Evolutionary conservation across 306 rosid genomes (phyloP).

Genomic region (Quercus engelmannii): DNA sequence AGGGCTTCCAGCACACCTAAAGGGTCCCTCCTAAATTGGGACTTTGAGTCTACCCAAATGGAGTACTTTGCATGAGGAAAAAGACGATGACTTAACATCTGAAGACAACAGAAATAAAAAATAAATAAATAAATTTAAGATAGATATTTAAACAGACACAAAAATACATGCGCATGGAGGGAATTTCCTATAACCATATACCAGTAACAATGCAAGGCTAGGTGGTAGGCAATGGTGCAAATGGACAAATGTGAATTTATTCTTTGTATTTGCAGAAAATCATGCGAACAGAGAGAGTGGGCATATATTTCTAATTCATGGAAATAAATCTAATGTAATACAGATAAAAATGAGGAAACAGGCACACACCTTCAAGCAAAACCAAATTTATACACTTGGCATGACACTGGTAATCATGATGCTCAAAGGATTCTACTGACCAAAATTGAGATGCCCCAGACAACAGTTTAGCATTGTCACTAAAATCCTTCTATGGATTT

Average conservation of each 20-base stretch:
- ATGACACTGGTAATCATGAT: background rate
- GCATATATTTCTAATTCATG: background rate
- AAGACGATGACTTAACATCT: slow-evolving; percentile 94
- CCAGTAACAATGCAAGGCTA: background rate
- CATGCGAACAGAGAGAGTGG: background rate
- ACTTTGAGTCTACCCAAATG: slow-evolving; percentile 95
- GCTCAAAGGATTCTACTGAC: background rate
- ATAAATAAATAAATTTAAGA: background rate
- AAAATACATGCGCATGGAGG: background rate
- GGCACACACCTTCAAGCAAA: background rate
- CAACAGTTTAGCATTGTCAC: background rate
- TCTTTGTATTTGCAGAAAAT: background rate
- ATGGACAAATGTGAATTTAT: background rate
- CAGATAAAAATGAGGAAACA: background rate
- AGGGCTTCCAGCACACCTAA: slow-evolving; percentile 88
- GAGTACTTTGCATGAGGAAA: slow-evolving; percentile 90
- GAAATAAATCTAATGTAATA: background rate
- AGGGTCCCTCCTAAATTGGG: slow-evolving; percentile 96
- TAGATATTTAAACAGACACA: slow-evolving; percentile 11
- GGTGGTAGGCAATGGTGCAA: background rate
- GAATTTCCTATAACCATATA: background rate
- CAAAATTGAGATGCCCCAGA: background rate
- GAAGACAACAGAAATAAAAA: slow-evolving; percentile 14
- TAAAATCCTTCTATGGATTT: background rate
- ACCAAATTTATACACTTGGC: background rate